Percentiles rank a stretch among this genome's conserved stretches.
phyloP scores from a whole-genome alignment of 768 basidiomycete species.

The Termitomyces sp. region DNA sequence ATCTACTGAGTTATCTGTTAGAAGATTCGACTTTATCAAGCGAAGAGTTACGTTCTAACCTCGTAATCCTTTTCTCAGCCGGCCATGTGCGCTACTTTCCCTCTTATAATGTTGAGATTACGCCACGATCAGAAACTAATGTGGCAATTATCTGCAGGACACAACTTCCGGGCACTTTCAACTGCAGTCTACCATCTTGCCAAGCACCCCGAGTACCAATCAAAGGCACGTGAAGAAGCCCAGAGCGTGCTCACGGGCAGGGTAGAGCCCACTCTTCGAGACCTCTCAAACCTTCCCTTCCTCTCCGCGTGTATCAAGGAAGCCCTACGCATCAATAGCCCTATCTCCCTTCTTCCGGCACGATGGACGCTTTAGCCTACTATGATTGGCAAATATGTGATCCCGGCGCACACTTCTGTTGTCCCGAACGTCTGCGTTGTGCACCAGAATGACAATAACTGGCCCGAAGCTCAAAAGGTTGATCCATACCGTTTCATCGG shows the following conservation, averaged over 20 bases:
- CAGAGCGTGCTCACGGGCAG: slow-evolving; percentile 21
- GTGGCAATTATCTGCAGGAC: slow-evolving; percentile 18
- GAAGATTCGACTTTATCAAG: slow-evolving; percentile 26
- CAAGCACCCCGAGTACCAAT: slow-evolving; percentile 30
- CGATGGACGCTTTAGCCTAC: slow-evolving; percentile 17
- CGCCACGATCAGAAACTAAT: slow-evolving; percentile 1
- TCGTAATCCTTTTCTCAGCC: slow-evolving; percentile 33
- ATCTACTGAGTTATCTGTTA: slow-evolving; percentile 31
- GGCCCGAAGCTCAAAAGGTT: slow-evolving; percentile 24
- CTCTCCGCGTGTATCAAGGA: slow-evolving; percentile 35
- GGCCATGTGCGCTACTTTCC: slow-evolving; percentile 27
- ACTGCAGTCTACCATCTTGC: slow-evolving; percentile 31
- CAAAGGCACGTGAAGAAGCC: slow-evolving; percentile 31
- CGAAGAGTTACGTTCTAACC: slow-evolving; percentile 30
- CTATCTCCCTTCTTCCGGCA: slow-evolving; percentile 24
- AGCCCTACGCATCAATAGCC: slow-evolving; percentile 29
- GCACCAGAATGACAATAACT: slow-evolving; percentile 23
- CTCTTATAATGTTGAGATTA: not conserved
- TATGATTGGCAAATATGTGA: slow-evolving; percentile 23
- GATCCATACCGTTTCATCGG: slow-evolving; percentile 26
- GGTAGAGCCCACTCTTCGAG: slow-evolving; percentile 24
- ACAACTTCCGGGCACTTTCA: slow-evolving; percentile 36
- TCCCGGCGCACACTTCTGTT: slow-evolving; percentile 25
- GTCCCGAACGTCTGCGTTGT: slow-evolving; percentile 28
- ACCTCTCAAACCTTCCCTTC: slow-evolving; percentile 24